Evolutionary conservation across 2,329 filamentous ascomycete species (phyloP).

Genomic region (Colletotrichum sublineola): DNA sequence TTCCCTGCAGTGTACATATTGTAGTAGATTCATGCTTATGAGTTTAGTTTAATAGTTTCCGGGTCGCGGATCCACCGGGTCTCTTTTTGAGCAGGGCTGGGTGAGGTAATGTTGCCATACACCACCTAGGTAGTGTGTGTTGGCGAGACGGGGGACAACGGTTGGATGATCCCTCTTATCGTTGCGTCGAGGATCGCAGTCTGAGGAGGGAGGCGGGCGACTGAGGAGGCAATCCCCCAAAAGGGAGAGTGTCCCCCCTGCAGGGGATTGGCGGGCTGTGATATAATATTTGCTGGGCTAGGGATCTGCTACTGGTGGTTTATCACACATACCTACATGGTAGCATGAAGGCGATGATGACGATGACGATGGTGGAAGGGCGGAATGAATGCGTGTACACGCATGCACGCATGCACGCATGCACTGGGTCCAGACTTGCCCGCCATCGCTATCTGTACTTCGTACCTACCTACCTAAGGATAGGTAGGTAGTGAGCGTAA

Average conservation of each 20-base stretch:
- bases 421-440: constrained; percentile 15
- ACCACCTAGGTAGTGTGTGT: background rate
- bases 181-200: background rate
- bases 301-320: background rate
- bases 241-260: constrained; percentile 18
- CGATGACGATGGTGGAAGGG: constrained; percentile 4
- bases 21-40: constrained; percentile 13
- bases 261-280: constrained; percentile 25
- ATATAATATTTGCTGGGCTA: constrained; percentile 31
- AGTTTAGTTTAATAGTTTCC: background rate
- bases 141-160: constrained; percentile 1
- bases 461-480: too few relatives aligned
- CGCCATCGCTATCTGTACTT: background rate
- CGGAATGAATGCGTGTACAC: background rate
- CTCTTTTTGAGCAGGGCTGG: constrained; percentile 6
- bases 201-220: constrained; percentile 5
- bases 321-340: background rate
- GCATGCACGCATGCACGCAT: background rate
- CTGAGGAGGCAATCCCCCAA: constrained; percentile 15
- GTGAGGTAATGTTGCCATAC: background rate
- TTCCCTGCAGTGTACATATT: background rate
- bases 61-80: constrained; percentile 17
- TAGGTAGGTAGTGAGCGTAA: background rate
- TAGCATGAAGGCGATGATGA: constrained; percentile 6
- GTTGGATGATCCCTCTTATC: background rate